Evolutionary conservation across 495 filamentous ascomycete species (phyloP).

Genomic region (Aspergillus indologenus): DNA sequence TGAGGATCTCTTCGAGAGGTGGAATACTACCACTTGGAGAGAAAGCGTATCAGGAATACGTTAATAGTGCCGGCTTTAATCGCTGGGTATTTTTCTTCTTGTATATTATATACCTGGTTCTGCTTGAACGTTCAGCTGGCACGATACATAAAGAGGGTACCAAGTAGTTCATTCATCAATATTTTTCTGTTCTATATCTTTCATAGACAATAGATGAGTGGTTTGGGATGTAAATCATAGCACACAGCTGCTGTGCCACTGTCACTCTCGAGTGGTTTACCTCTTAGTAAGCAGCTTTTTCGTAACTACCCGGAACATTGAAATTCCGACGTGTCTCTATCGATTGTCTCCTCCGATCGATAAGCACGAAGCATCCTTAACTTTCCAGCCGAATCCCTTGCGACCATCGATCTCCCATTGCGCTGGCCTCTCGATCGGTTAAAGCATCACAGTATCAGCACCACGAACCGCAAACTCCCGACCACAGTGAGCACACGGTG

Average conservation of each 20-base stretch:
- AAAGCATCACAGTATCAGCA: background rate
- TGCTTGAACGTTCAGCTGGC: background rate
- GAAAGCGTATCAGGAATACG: background rate
- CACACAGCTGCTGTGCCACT: background rate
- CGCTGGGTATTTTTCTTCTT: background rate
- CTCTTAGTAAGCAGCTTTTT: background rate
- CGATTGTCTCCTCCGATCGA: background rate
- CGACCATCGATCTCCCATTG: background rate
- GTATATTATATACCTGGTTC: background rate
- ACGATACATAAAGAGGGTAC: too few relatives aligned
- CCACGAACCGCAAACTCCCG: too few relatives aligned
- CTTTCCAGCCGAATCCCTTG: background rate
- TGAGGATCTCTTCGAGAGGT: background rate
- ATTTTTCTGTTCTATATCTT: too few relatives aligned
- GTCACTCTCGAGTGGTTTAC: too few relatives aligned
- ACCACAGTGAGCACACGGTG: background rate
- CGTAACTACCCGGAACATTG: background rate
- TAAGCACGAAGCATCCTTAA: background rate
- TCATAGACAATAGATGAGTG: too few relatives aligned
- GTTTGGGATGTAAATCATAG: too few relatives aligned
- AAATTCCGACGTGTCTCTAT: background rate
- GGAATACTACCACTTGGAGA: background rate
- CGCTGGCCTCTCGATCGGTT: background rate
- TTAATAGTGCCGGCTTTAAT: too few relatives aligned
- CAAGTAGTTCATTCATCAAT: too few relatives aligned